phyloP scores from a whole-genome alignment of 305 asterid genomes.

The Plantago rigida region DNA sequence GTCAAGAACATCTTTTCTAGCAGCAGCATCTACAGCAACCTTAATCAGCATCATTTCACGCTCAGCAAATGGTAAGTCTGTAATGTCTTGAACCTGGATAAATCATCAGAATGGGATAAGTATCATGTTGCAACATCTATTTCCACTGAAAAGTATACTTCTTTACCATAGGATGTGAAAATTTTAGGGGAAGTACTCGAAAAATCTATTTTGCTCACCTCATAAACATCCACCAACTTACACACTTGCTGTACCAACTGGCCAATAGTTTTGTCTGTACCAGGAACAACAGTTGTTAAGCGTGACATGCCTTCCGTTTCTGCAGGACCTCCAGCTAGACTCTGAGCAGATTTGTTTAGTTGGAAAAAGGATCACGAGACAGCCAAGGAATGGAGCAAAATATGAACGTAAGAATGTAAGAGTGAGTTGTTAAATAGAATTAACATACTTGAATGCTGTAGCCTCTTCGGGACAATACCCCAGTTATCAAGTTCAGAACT shows the following conservation, averaged over 20 bases:
- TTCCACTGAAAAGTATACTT: neutral
- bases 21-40: slow-evolving; percentile 75
- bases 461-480: slow-evolving; percentile 81
- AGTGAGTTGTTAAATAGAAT: slow-evolving; percentile 4
- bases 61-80: slow-evolving; percentile 82
- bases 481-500: slow-evolving; percentile 75
- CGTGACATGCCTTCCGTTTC: slow-evolving; percentile 79
- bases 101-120: slow-evolving; percentile 1
- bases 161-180: neutral
- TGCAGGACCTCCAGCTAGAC: slow-evolving; percentile 92
- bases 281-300: slow-evolving; percentile 91
- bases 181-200: neutral
- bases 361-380: slow-evolving; percentile 13
- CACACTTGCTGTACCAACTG: slow-evolving; percentile 73
- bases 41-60: slow-evolving; percentile 86
- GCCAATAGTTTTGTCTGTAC: slow-evolving; percentile 64
- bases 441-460: slow-evolving; percentile 66
- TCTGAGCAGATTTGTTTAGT: slow-evolving; percentile 40
- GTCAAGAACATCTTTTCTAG: slow-evolving; percentile 84
- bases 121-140: too few relatives aligned
- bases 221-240: slow-evolving; percentile 77
- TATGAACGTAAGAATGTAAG: neutral
- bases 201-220: slow-evolving; percentile 38
- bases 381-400: slow-evolving; percentile 5
- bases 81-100: slow-evolving; percentile 65